Percentiles rank a stretch among this genome's conserved stretches.
Conservation (phyloP, 2,329 filamentous ascomycete species). For the Venturia asperata region DNA sequence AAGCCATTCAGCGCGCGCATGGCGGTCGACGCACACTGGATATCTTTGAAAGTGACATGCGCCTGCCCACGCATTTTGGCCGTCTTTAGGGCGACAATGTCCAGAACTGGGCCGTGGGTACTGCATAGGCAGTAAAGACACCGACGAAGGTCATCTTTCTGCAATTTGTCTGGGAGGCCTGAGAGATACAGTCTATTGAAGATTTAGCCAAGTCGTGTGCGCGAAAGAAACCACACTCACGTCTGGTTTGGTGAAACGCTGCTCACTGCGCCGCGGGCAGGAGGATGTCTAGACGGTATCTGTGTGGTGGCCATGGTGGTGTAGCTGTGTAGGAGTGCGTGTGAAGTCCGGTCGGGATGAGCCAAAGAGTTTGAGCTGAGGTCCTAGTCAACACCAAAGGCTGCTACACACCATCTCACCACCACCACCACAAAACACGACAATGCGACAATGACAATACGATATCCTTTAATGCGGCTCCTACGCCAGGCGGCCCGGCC, state of each 20-base stretch:
- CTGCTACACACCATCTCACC: background rate
- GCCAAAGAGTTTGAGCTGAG: background rate
- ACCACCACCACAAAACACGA: slow-evolving; percentile 1
- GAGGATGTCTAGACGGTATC: slow-evolving; percentile 8
- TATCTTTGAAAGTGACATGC: slow-evolving; percentile 82
- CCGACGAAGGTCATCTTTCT: slow-evolving; percentile 78
- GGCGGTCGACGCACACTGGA: slow-evolving; percentile 86
- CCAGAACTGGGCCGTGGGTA: slow-evolving; percentile 85
- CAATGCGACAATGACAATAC: slow-evolving; percentile 17
- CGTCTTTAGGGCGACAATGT: slow-evolving; percentile 84
- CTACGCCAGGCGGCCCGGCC: background rate
- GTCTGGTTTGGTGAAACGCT: slow-evolving; percentile 28
- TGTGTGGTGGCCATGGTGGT: slow-evolving; percentile 7
- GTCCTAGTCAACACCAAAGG: slow-evolving; percentile 2
- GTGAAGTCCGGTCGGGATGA: background rate
- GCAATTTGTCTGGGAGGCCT: slow-evolving; percentile 84
- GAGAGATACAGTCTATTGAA: slow-evolving; percentile 69
- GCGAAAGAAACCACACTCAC: slow-evolving; percentile 24
- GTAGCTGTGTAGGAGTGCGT: background rate
- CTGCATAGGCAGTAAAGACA: slow-evolving; percentile 90
- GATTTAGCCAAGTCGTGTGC: slow-evolving; percentile 4
- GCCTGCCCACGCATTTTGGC: slow-evolving; percentile 93
- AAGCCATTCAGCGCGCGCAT: slow-evolving; percentile 84
- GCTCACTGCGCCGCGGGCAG: slow-evolving; percentile 1
- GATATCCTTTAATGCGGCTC: slow-evolving; percentile 1